A percentile compares a stretch with the other conserved stretches of the same genome.
phyloP scores from a whole-genome alignment of 352 stramenopile species.

The Phytopythium boreale region DNA sequence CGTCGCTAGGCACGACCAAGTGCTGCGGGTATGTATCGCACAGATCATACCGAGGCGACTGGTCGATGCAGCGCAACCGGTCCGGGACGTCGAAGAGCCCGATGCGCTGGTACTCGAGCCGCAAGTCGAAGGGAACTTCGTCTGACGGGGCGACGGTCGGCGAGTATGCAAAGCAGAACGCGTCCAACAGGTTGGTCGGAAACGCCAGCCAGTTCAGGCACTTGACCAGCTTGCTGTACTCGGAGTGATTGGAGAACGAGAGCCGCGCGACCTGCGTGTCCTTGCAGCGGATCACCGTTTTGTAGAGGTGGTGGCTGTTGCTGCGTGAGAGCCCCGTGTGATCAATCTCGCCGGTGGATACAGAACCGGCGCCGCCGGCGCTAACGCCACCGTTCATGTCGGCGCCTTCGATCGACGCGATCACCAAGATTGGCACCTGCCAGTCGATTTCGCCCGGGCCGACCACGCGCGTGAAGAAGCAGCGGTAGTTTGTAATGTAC shows the following conservation, averaged over 20 bases:
- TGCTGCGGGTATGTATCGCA: constrained; percentile 95
- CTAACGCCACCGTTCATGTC: background rate
- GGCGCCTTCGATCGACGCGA: constrained; percentile 52
- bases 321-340: background rate
- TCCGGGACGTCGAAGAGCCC: constrained; percentile 66
- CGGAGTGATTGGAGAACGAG: constrained; percentile 62
- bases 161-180: constrained; percentile 81
- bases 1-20: constrained; percentile 90
- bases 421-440: constrained; percentile 78
- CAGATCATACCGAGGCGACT: constrained; percentile 74
- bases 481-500: constrained; percentile 84
- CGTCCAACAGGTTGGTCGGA: constrained; percentile 64
- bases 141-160: constrained; percentile 70
- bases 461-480: constrained; percentile 63
- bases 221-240: constrained; percentile 79
- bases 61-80: constrained; percentile 72
- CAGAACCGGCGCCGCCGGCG: background rate
- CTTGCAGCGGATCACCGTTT: constrained; percentile 77
- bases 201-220: constrained; percentile 76
- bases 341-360: background rate
- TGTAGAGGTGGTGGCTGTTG: constrained; percentile 25
- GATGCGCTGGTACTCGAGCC: constrained; percentile 75
- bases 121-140: constrained; percentile 76
- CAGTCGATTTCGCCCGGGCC: constrained; percentile 54
- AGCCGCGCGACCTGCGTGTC: constrained; percentile 66